Evolutionary conservation across 352 stramenopile genomes (phyloP), one percentile per base, ranked within the genome.

Genomic region (Phytopythium mirpurense): DNA sequence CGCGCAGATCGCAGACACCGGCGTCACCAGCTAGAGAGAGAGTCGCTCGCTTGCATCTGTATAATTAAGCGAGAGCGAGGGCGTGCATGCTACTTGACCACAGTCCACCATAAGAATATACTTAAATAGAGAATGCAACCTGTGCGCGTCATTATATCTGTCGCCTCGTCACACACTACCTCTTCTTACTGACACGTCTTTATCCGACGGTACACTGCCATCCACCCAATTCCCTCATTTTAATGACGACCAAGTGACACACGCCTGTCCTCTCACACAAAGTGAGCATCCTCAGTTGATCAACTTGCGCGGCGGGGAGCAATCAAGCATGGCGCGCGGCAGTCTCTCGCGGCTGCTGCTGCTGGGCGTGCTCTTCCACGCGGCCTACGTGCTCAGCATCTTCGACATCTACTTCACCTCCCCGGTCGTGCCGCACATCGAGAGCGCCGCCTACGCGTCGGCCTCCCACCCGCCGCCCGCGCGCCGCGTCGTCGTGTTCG

Each of bases 371-470:
- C 43, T 75, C 47, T 90, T 95, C 69, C 84, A 95, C 62, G 73
- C 68, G 23, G 58, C 87, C 44, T 95, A 95, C 73, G 79, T 95
- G 56, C 67, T 92, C 24, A 95, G 84, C 57, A 93, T 95, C 72
- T 93, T 95, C 58, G 84, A 95, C 67, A 93, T 95, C 51, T 95
- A 95, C 82, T 95, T 95, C 68, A 91, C 78, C 56, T 92, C 82
- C 10, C 84, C 82, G 34, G 76, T 95, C 4, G 84, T 93, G 32
- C 60, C 61, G 23, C 70, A 84, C 58, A 74, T 93, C 40, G 67
- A 77, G 57, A 83, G 72, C 56, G 59, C 86, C 9, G 56, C 15
- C 10, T 78, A 73, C 41, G 66, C 70, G 3, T 51, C 64, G 35
- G 35, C 60, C 10, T 34, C 43, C n/a, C 54, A 51, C 16, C 50